These are phyloP conservation scores for Eustoma russellianum DNA, from an alignment of 257 asterid species.

Conservation along the genomic window DNA sequence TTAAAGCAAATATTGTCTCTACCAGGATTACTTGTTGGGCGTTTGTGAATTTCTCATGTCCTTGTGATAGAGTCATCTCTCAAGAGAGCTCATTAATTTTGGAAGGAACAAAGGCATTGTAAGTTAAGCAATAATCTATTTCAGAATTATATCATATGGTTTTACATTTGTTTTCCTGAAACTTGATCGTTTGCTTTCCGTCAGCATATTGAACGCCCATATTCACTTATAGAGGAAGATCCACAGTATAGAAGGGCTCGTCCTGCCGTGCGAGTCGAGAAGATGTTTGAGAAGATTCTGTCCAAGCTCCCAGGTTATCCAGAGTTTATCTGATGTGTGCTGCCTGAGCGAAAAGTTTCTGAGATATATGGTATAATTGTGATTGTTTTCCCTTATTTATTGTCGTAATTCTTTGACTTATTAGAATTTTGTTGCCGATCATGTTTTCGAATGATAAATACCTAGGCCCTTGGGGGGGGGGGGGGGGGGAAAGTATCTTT, in stretches of 20 bases:
- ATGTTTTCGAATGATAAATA: slow-evolving; percentile 8
- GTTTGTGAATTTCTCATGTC: slow-evolving; percentile 76
- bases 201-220: slow-evolving; percentile 79
- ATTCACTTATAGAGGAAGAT: slow-evolving; percentile 81
- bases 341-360: slow-evolving; percentile 77
- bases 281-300: slow-evolving; percentile 66
- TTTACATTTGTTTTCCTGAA: neutral
- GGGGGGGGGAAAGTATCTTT: too few relatives aligned
- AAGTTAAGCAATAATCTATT: slow-evolving; percentile 24
- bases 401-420: slow-evolving; percentile 1
- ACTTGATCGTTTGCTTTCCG: slow-evolving; percentile 16
- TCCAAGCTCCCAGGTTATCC: slow-evolving; percentile 61
- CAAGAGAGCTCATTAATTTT: slow-evolving; percentile 75
- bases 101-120: slow-evolving; percentile 91
- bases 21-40: slow-evolving; percentile 61
- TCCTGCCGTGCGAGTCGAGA: slow-evolving; percentile 71
- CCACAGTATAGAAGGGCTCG: slow-evolving; percentile 42
- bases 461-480: too few relatives aligned
- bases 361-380: slow-evolving; percentile 57
- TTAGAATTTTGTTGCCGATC: neutral
- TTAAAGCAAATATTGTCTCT: slow-evolving; percentile 59
- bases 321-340: slow-evolving; percentile 70
- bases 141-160: slow-evolving; percentile 2
- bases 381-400: too few relatives aligned
- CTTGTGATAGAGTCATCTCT: slow-evolving; percentile 66